Base-by-base conservation (phyloP, 192 early-diverging fungal species). In the Phlyctochytrium planicorne region DNA sequence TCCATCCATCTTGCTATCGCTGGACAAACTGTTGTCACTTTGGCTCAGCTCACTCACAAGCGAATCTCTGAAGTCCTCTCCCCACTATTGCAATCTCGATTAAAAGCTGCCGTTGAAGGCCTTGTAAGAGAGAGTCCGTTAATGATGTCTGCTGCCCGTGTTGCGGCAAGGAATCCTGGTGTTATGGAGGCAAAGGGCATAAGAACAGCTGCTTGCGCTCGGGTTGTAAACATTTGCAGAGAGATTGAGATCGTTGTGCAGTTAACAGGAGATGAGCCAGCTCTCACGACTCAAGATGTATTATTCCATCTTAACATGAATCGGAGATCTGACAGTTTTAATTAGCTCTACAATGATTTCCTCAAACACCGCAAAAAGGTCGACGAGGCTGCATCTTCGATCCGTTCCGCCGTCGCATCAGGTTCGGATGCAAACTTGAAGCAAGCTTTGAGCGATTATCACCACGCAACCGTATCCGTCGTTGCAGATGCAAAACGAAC, bases 241-340 rank as follows among this genome's bases (percentile, higher is more conserved):
- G 75, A 77, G 29, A 77, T 82, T 50, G 77, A 76, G 40, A 36
- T 57, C 16, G 67, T 82, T 14, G 72, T 82, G 56, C 62, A 65
- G 59, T 70, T 66, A n/a, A 60, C 31, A 20, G 66, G 52, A 14
- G 78, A 79, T 16, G 78, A 79, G 27, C 70, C 75, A 37, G 68
- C 65, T 24, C 52, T 67, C 20, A 61, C 78, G 17, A 17, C 62
- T 1, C 61, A 65, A 31, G 71, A 66, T 6, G 53, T 27, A 35
- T 2, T 29, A 59, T 69, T 17, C 29, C 25, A 6, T 55, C 17
- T 59, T 65, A 25, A 32, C 59, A 17, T 24, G n/a, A 36, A 67
- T 33, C 40, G 40, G 40, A 47, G 10, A 6, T 14, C 40, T 47
- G 40, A 47, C 40, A 6, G 6, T 47, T 47, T 20, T 47, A 6